phyloP scores from a whole-genome alignment of 2,329 filamentous ascomycete species.

The Penicillium aurantiogriseum region DNA sequence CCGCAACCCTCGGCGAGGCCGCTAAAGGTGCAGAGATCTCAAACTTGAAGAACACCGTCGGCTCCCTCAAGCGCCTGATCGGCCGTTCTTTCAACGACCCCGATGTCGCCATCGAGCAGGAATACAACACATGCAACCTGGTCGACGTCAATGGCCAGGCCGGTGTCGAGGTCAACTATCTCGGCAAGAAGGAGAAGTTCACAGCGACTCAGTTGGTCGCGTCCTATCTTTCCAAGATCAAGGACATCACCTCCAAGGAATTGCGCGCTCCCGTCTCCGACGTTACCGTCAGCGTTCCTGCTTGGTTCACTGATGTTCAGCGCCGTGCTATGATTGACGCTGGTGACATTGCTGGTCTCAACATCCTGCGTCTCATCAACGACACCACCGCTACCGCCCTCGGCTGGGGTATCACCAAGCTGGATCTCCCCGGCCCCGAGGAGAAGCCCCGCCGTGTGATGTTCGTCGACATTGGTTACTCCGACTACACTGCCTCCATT shows the following conservation, averaged over 20 bases:
- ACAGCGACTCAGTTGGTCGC: conserved; percentile 88
- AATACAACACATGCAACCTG: conserved; percentile 81
- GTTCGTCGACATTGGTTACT: conserved; percentile 94
- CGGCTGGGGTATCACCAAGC: conserved; percentile 96
- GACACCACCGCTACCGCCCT: conserved; percentile 95
- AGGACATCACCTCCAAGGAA: conserved; percentile 80
- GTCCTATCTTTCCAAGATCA: conserved; percentile 96
- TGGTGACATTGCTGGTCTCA: conserved; percentile 88
- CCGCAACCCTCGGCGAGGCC: conserved; percentile 86
- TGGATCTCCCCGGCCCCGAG: conserved; percentile 81
- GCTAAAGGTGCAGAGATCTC: conserved; percentile 99
- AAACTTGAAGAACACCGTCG: conserved; percentile 98
- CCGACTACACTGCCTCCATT: conserved; percentile 90
- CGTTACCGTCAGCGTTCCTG: conserved; percentile 87
- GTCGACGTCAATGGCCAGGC: conserved; percentile 92
- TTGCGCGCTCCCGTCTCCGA: conserved; percentile 89
- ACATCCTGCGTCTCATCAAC: conserved; percentile 91
- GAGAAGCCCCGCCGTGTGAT: conserved; percentile 88
- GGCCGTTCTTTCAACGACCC: conserved; percentile 85
- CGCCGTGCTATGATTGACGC: conserved; percentile 86
- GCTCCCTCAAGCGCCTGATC: conserved; percentile 85
- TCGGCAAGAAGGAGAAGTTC: conserved; percentile 94
- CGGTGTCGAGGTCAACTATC: conserved; percentile 87
- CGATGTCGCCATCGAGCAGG: conserved; percentile 88
- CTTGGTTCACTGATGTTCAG: conserved; percentile 96